Percentiles rank a stretch among this genome's conserved stretches.
Conservation (phyloP, 306 rosid species). For the Castanopsis chinensis region DNA sequence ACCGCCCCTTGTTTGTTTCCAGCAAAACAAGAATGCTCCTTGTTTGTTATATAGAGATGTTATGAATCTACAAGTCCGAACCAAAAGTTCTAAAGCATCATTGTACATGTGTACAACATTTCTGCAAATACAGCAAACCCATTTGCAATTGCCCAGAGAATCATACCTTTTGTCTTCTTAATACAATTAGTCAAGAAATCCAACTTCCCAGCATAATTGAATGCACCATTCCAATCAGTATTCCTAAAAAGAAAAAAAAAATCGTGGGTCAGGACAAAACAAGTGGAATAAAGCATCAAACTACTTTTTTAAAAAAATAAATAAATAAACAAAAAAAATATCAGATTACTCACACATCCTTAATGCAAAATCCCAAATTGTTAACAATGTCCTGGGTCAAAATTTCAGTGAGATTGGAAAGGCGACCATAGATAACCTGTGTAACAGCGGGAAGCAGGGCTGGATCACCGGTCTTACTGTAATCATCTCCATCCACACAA, state of each 20-base stretch:
- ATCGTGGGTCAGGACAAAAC: background rate
- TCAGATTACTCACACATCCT: conserved; percentile 54
- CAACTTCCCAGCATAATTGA: conserved; percentile 47
- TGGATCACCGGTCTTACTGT: conserved; percentile 13
- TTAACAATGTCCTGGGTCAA: conserved; percentile 42
- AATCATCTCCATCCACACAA: conserved; percentile 36
- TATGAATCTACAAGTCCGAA: background rate
- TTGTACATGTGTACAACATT: background rate
- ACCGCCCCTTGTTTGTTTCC: background rate
- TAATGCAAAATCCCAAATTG: conserved; percentile 58
- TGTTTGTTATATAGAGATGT: background rate
- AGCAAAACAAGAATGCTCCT: background rate
- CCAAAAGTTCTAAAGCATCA: background rate
- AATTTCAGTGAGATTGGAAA: conserved; percentile 40
- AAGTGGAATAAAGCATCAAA: background rate
- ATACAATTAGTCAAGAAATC: conserved; percentile 61
- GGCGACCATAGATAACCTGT: conserved; percentile 36
- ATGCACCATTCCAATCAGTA: conserved; percentile 72
- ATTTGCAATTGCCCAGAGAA: background rate
- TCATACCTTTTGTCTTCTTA: conserved; percentile 53
- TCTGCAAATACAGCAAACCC: background rate
- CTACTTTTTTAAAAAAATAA: background rate
- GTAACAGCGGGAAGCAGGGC: conserved; percentile 33
- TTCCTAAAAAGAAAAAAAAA: conserved; percentile 40
- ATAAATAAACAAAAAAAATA: background rate